phyloP scores from a whole-genome alignment of 1,139 yeast genomes.

The Hyphopichia wangnamkhiaoensis region DNA sequence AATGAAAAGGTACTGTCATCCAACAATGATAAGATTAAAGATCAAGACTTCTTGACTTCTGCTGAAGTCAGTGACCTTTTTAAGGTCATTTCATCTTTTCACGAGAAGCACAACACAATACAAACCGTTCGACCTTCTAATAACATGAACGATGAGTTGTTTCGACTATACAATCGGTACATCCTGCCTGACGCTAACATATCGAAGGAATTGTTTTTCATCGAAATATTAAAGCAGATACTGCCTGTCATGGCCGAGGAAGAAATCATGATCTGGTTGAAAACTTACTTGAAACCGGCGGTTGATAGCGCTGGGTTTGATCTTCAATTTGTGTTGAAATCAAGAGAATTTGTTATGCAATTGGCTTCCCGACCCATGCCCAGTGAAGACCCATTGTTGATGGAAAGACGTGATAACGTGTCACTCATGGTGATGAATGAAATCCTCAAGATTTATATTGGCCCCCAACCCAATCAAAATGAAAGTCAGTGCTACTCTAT shows the following conservation, averaged over 20 bases:
- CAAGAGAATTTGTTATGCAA: slow-evolving; percentile 42
- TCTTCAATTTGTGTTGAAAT: slow-evolving; percentile 37
- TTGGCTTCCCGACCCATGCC: slow-evolving; percentile 26
- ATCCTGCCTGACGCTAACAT: slow-evolving; percentile 33
- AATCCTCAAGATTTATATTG: slow-evolving; percentile 34
- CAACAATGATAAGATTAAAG: no score
- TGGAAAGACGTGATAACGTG: slow-evolving; percentile 20
- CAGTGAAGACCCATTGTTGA: slow-evolving; percentile 28
- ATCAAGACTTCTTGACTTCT: slow-evolving; percentile 11
- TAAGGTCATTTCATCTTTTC: slow-evolving; percentile 23
- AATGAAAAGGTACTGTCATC: no score
- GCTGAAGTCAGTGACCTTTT: slow-evolving; percentile 15
- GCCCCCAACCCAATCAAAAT: no score
- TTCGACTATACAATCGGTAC: slow-evolving; percentile 40
- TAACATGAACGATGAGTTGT: slow-evolving; percentile 52
- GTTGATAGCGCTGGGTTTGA: slow-evolving; percentile 62
- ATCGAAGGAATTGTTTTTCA: slow-evolving; percentile 44
- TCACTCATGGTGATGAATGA: slow-evolving; percentile 27
- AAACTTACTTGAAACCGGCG: slow-evolving; percentile 53
- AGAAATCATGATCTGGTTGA: slow-evolving; percentile 53
- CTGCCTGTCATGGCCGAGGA: slow-evolving; percentile 41
- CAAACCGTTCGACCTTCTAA: slow-evolving; percentile 33
- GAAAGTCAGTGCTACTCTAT: slow-evolving; percentile 14
- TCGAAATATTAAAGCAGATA: slow-evolving; percentile 43
- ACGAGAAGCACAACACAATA: slow-evolving; percentile 42